Evolutionary conservation across 805 yeast genomes (phyloP), one percentile per base, ranked within the genome.

Genomic region (Metschnikowia koreensis): DNA sequence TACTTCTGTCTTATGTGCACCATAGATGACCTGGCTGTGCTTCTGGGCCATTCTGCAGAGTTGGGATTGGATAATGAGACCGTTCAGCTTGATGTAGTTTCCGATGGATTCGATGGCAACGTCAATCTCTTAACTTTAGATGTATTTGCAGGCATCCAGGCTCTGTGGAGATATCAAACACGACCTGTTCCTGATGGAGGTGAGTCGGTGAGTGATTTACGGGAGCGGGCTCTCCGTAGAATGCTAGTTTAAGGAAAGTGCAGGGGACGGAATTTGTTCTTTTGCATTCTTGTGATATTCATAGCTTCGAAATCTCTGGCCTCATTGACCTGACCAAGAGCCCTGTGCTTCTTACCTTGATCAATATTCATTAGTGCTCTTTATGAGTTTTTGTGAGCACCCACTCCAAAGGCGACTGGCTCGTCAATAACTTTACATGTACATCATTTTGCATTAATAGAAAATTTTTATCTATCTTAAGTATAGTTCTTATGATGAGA

Each of bases 51-150:
- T 10, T 8, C 33, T n/a, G 6, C 46, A 13, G 34, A 16, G 1
- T 7, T 45, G 3, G 38, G 12, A 16, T 55, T 52, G 9, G 47
- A 28, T 22, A 51, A 41, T 41, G 54, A 47, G 4, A 52, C 57
- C n/a, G 63, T 59, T 15, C 54, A 50, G 41, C 50, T 52, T 29
- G 61, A 62, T 17, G 45, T 52, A 7, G 65, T 59, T 38, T 63
- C 66, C 12, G 78, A 74, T 57, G 79, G 79, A 2, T 74, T 68
- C 57, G 66, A 62, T 46, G 78, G 79, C 2, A 68, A 70, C 41
- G 76, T 74, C 8, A 51, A 51, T 39, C 57, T 74, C 36, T 26
- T 72, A 17, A 54, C 63, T 2, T 52, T 74, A 16, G 65, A 73
- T 46, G 27, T 70, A 10, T 40, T 58, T 28, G 58, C 47, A 2